Evolutionary conservation across 139 green algal species (phyloP).

Genomic region (Micractinium sp.): DNA sequence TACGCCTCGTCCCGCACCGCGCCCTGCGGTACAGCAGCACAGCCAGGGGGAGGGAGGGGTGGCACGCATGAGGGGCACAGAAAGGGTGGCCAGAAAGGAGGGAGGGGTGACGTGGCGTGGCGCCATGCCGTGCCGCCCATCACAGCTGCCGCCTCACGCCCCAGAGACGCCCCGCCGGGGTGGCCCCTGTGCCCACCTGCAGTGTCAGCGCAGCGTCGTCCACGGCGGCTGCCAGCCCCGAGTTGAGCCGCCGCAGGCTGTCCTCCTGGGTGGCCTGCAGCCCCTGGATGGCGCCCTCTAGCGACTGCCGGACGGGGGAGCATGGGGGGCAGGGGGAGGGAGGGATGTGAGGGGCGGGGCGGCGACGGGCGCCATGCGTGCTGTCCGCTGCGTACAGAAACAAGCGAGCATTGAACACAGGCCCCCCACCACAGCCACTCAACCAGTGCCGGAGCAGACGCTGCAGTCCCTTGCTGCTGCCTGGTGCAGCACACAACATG

Average conservation of each 20-base stretch:
- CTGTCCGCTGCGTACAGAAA: too few relatives aligned
- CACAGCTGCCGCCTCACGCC: neutral
- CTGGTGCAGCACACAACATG: neutral
- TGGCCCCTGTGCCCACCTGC: conserved; percentile 4
- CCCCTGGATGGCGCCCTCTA: conserved; percentile 40
- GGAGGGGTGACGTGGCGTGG: too few relatives aligned
- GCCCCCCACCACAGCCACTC: too few relatives aligned
- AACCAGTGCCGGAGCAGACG: too few relatives aligned
- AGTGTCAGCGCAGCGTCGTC: conserved; percentile 25
- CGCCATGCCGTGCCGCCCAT: too few relatives aligned
- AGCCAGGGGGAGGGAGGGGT: neutral
- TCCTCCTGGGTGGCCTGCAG: conserved; percentile 43
- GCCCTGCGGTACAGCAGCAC: conserved; percentile 25
- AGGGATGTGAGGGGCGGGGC: neutral
- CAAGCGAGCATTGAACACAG: too few relatives aligned
- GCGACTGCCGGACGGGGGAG: neutral
- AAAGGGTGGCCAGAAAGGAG: neutral
- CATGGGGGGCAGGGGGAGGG: neutral
- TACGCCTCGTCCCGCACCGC: conserved; percentile 37
- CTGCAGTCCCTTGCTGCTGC: too few relatives aligned
- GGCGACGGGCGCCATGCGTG: too few relatives aligned
- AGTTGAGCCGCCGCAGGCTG: conserved; percentile 1
- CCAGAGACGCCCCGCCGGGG: too few relatives aligned
- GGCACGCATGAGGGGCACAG: neutral
- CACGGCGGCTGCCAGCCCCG: conserved; percentile 28